A percentile compares a stretch with the other conserved stretches of the same genome.
Evolutionary conservation across 192 early-diverging fungal genomes (phyloP).

Genomic region (Coemansia sp.): DNA sequence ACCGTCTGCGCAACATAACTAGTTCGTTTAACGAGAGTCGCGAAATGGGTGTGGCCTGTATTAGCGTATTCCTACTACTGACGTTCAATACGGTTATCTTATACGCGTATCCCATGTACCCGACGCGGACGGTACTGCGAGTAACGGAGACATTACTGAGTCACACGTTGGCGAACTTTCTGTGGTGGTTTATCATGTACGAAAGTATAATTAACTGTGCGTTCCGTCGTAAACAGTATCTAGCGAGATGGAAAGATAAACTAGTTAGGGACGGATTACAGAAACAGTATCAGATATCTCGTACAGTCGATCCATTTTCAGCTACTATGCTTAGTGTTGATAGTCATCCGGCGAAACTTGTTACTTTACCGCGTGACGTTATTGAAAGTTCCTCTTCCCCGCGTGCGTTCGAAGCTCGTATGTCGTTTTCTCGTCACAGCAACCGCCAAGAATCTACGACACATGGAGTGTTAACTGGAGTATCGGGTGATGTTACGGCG

Average conservation of each 20-base stretch:
- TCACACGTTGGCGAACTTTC: slow-evolving; percentile 42
- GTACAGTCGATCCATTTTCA: slow-evolving; percentile 45
- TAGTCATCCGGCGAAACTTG: slow-evolving; percentile 28
- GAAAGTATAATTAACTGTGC: slow-evolving; percentile 48
- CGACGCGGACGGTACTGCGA: slow-evolving; percentile 17
- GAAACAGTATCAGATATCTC: slow-evolving; percentile 55
- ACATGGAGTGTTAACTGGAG: background rate
- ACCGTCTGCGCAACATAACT: slow-evolving; percentile 52
- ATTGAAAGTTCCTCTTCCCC: slow-evolving; percentile 19
- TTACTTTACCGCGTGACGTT: slow-evolving; percentile 29
- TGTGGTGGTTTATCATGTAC: slow-evolving; percentile 62
- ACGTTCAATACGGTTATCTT: slow-evolving; percentile 52
- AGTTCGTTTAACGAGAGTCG: slow-evolving; percentile 57
- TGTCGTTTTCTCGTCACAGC: slow-evolving; percentile 43
- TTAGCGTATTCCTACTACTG: slow-evolving; percentile 42
- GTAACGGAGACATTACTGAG: slow-evolving; percentile 36
- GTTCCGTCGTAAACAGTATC: slow-evolving; percentile 30
- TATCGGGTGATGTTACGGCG: background rate
- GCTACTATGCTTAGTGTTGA: slow-evolving; percentile 41
- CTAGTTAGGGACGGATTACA: slow-evolving; percentile 49
- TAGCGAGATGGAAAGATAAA: slow-evolving; percentile 52
- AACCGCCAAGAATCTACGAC: slow-evolving; percentile 14
- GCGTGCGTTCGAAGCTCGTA: slow-evolving; percentile 30
- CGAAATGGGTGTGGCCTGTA: slow-evolving; percentile 47
- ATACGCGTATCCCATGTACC: slow-evolving; percentile 46